Base-by-base conservation (phyloP, 768 basidiomycete genomes). In the Russula emetica region DNA sequence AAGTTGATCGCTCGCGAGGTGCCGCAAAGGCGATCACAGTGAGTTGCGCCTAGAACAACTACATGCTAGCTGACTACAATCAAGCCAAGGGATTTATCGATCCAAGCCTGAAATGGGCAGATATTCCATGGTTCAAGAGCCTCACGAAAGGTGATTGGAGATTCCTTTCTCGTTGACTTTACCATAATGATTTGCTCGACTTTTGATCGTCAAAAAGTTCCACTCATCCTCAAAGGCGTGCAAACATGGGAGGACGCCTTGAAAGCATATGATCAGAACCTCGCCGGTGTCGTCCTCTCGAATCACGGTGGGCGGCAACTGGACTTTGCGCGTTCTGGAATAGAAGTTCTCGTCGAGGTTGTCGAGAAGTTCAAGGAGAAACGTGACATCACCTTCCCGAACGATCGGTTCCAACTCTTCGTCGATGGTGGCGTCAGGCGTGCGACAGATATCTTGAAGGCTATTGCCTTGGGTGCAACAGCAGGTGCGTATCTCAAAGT, bases 381-480 rank as follows among this genome's bases (percentile, higher is more conserved):
- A 61, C 82, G 88, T 16, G 85, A 88, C 1, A 74, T 91, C 44
- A 78, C 78, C 13, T 92, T 92, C 75, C 90, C 92, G 2, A 90
- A 92, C 57, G 81, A 83, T 57, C 82, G 79, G 58, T 92, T 98
- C 77, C 86, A 93, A 71, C 78, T 99, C 38, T 93, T 89, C 70
- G 82, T 94, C 14, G 96, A 99, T 70, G 96, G 96, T n/a, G 97
- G 96, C 60, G 92, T 98, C 9, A 82, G 94, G 55, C 79, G 94
- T 42, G 93, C 94, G 1, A 92, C 88, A 13, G 93, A 96, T 72
- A 87, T 94, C 2, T 76, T 96, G 61, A 95, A 96, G 71, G 93
- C 92, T 2, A 72, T 94, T 55, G 92, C 92, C 0, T 78, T 95
- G 16, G 94, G 93, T 22, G 93, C 93, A n/a, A 92, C 87, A 47